phyloP scores from a whole-genome alignment of 2,329 filamentous ascomycete species.

The Beauveria pseudobassiana region DNA sequence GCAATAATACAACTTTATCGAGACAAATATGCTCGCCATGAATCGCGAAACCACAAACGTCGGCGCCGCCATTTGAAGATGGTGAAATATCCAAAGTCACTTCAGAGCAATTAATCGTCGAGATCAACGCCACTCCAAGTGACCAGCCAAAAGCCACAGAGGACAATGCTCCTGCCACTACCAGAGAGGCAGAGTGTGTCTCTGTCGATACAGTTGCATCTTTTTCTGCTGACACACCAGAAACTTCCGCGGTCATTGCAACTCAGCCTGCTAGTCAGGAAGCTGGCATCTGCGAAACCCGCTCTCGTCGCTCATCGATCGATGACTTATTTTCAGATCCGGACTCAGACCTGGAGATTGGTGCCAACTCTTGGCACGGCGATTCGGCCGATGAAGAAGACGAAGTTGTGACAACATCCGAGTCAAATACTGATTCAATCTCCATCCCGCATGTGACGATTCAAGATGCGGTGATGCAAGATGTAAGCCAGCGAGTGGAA shows the following conservation, averaged over 20 bases:
- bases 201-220: too few relatives aligned
- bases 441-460: neutral
- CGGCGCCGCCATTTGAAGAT: slow-evolving; percentile 26
- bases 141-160: neutral
- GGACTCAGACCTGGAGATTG: neutral
- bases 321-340: slow-evolving; percentile 2
- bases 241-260: neutral
- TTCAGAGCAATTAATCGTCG: slow-evolving; percentile 18
- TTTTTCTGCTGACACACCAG: too few relatives aligned
- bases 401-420: neutral
- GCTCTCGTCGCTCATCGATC: slow-evolving; percentile 7
- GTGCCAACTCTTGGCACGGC: neutral
- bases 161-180: neutral
- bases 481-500: neutral
- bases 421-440: neutral
- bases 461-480: neutral
- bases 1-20: slow-evolving; percentile 22
- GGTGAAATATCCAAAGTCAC: slow-evolving; percentile 15
- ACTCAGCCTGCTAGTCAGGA: neutral
- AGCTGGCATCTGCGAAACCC: neutral
- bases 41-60: slow-evolving; percentile 38
- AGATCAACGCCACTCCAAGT: slow-evolving; percentile 14
- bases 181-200: neutral
- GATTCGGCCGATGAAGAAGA: neutral
- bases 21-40: slow-evolving; percentile 30